Base-by-base conservation (phyloP, 345 rosid genomes). In the Linum usitatissimum region DNA sequence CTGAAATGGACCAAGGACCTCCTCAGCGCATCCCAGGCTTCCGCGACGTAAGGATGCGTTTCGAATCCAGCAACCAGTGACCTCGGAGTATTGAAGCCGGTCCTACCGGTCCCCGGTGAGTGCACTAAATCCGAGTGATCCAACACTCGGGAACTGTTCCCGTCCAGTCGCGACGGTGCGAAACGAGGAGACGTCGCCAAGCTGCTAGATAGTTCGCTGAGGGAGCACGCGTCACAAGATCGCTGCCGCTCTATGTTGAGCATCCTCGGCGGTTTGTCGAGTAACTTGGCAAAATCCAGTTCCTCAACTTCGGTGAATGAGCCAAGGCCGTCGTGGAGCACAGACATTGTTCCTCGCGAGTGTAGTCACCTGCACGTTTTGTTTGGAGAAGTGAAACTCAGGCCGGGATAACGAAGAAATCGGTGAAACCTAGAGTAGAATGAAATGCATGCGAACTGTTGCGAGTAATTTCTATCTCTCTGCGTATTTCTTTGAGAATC, bases 1-100 rank as follows among this genome's bases (percentile, higher is more conserved):
- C 94, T 91, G 73, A 93, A 93, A 74, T 71, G 66, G 7, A 90
- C 96, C 84, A 86, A 56, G 0, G 95, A 77, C 4, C 80, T 74
- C 51, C 87, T 83, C 79, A 93, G 71, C 49, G 88, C 87, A 42
- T 84, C 90, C 97, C 97, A 90, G 55, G 94, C 97, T 70, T 93
- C 96, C 28, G 79, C 79, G 21, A 87, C 81, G 71, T 76, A 73
- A 0, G 92, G 96, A 74, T 84, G 91, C 5, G 85, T 65, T 57
- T 86, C 94, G 55, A 73, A 75, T 39, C 71, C 82, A 45, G 51
- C 51, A 15, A 39, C n/a, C 17, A 65, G 70, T 36, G 80, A 73
- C 71, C 73, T 70, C 39, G 97, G 96, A 23, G 90, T 81, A 73
- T 76, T 80, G 30, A 78, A 78, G 13, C 86, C 90, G 48, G 93